phyloP scores from a whole-genome alignment of 139 green algal genomes.

The Trebouxia sp. region DNA sequence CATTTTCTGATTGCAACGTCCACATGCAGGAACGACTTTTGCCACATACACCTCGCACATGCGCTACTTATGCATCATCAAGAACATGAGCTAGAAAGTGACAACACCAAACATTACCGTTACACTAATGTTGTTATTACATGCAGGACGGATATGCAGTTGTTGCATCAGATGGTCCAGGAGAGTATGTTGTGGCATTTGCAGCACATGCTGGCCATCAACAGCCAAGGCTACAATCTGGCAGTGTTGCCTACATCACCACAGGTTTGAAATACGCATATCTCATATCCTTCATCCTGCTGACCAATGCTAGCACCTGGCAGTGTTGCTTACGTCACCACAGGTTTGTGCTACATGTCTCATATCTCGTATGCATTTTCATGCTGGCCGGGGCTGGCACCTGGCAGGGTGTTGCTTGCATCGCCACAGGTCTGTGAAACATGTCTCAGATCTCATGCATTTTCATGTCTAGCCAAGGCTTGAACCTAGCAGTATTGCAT shows the following conservation, averaged over 20 bases:
- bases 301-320: too few relatives aligned
- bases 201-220: constrained; percentile 70
- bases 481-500: constrained; percentile 70
- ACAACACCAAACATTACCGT: too few relatives aligned
- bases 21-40: background rate
- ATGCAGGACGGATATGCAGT: constrained; percentile 98
- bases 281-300: too few relatives aligned
- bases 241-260: constrained; percentile 88
- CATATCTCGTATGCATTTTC: too few relatives aligned
- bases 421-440: too few relatives aligned
- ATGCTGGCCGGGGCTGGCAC: background rate
- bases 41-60: background rate
- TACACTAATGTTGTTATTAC: too few relatives aligned
- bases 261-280: too few relatives aligned
- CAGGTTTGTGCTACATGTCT: too few relatives aligned
- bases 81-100: background rate
- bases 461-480: constrained; percentile 34
- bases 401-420: background rate
- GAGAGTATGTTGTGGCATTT: constrained; percentile 78
- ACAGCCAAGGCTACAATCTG: constrained; percentile 41
- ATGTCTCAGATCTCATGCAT: too few relatives aligned
- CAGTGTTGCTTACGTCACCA: too few relatives aligned
- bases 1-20: background rate
- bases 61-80: background rate
- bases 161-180: constrained; percentile 70